Base-by-base conservation (phyloP, 2,329 filamentous ascomycete genomes). In the Colletotrichum sp. region DNA sequence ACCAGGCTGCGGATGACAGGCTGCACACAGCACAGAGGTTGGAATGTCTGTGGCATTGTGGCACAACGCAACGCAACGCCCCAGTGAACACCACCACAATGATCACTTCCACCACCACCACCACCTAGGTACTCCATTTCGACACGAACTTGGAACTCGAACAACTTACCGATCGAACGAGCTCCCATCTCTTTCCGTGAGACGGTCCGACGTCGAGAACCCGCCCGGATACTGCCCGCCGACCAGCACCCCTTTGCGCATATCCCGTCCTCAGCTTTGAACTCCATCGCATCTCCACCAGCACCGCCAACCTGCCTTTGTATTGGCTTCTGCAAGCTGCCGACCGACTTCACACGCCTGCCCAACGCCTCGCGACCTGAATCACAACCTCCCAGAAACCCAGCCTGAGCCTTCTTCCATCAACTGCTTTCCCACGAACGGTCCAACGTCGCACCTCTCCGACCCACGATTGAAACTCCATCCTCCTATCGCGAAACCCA, bases 261-360 rank as follows among this genome's bases (percentile, higher is more conserved):
- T 47, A 24, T 62, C 43, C n/a, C 43, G 43, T 51, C 55, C 71
- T 70, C 61, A 65, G 55, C 62, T 31, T 62, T 27, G 55, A 21
- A 73, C 62, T 31, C 57, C 68, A 63, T 72, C 58, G 34, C 72
- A 72, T 67, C 72, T 74, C 72, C 72, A 74, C 69, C 47, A 43
- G 38, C 47, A 51, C 43, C n/a, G 43, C n/a, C 43, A 21, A 51
- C 43, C 70, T 72, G n/a, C n/a, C 68, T 66, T 72, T 65, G 70
- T 31, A 61, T 70, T 70, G 70, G 66, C 66, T 21, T 61, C 69
- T 74, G 29, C 63, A 66, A 54, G 62, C 61, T 21, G 57, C 57
- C 57, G 57, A 67, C 68, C 72, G 24, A 72, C 62, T 51, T 63
- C 68, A 57, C 61, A 34, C 27, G 33, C 57, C 62, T 58, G 18